Conservation (phyloP, 225 moss, liverwort and hornwort species). For the Asterella californica region DNA sequence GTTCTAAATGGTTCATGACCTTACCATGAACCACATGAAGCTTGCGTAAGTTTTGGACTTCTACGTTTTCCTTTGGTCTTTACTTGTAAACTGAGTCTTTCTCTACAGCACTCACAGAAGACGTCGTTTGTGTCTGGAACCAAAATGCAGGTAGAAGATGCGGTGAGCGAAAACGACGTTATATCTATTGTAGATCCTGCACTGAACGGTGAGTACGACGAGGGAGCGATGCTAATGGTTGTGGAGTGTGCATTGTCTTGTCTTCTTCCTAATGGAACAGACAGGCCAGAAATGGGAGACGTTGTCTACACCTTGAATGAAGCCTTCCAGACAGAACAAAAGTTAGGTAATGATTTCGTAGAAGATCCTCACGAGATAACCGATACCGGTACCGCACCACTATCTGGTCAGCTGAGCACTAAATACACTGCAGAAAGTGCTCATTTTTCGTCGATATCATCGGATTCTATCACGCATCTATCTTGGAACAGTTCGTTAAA, state of each 20-base stretch:
- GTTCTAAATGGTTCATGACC: no score
- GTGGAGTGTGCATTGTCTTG: conserved; percentile 2
- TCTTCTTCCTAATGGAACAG: neutral
- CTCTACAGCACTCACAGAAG: neutral
- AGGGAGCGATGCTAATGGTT: conserved; percentile 23
- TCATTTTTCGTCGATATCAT: neutral
- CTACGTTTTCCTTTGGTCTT: neutral
- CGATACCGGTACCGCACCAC: neutral
- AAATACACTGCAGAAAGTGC: neutral
- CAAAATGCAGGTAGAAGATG: conserved; percentile 3
- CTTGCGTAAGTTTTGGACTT: no score
- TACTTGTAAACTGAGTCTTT: no score
- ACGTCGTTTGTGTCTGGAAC: neutral
- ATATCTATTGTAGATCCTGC: conserved; percentile 11
- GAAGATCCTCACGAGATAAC: neutral
- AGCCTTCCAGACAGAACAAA: conserved; percentile 1
- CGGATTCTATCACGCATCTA: no score
- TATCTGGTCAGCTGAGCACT: neutral
- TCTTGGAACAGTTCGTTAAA: no score
- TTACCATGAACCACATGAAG: no score
- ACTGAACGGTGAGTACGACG: conserved; percentile 13
- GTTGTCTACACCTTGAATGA: conserved; percentile 17
- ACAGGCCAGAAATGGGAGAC: conserved; percentile 23
- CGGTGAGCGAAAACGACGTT: neutral
- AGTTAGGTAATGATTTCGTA: neutral